phyloP scores from a whole-genome alignment of 371 early-diverging fungal species.

The Vittaforma corneae region DNA sequence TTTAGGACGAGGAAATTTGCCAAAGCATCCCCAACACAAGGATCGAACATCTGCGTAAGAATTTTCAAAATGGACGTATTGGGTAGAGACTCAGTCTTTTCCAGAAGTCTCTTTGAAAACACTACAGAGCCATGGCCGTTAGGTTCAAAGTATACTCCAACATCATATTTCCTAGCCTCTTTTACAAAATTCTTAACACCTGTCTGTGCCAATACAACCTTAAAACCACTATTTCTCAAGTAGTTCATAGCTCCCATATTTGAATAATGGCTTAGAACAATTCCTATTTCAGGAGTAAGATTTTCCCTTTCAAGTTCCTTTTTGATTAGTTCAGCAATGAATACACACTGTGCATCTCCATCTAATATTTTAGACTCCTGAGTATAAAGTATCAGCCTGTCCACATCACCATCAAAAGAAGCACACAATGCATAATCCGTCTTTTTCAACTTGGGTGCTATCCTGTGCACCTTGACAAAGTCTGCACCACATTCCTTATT shows the following conservation, averaged over 20 bases:
- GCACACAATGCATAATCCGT: conserved; percentile 60
- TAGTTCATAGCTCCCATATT: conserved; percentile 46
- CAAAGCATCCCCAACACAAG: conserved; percentile 84
- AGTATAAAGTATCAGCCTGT: conserved; percentile 88
- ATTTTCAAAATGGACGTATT: conserved; percentile 3
- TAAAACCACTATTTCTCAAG: conserved; percentile 26
- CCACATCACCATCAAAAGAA: conserved; percentile 95
- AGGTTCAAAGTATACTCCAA: conserved; percentile 98
- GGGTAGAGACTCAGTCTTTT: conserved; percentile 2
- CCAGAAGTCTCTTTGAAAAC: conserved; percentile 69
- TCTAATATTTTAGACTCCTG: conserved; percentile 40
- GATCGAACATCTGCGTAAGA: conserved; percentile 44
- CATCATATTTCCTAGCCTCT: conserved; percentile 83
- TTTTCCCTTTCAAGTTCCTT: conserved; percentile 24
- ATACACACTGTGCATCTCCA: conserved; percentile 51
- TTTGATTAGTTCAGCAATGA: conserved; percentile 39
- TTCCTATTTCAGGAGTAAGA: conserved; percentile 25
- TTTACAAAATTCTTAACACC: conserved; percentile 98
- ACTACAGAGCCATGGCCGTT: conserved; percentile 97
- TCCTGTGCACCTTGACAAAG: conserved; percentile 78
- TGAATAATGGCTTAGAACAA: conserved; percentile 51
- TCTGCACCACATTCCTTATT: conserved; percentile 76
- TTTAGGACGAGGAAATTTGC: conserved; percentile 88
- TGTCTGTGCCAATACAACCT: conserved; percentile 65
- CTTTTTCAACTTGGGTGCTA: conserved; percentile 61